A percentile compares a stretch with the other conserved stretches of the same genome.
phyloP scores from a whole-genome alignment of 2,329 filamentous ascomycete species.

The Phoma sp. region DNA sequence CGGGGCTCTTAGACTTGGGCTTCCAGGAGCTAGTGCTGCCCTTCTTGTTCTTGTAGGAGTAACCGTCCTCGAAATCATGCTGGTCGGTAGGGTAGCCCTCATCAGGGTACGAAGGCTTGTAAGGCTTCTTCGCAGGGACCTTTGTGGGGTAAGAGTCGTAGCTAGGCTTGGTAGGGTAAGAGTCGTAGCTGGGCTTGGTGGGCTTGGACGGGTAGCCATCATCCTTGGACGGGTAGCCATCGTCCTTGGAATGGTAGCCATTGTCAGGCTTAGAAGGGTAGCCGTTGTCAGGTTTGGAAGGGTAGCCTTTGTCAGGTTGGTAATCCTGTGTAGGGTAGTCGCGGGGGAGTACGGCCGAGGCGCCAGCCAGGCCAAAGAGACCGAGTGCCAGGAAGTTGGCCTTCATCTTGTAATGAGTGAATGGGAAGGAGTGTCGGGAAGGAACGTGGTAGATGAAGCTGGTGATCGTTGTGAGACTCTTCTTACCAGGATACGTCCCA shows the following conservation, averaged over 20 bases:
- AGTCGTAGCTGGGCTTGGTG: background rate
- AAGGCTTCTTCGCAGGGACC: background rate
- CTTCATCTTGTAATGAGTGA: conserved; percentile 33
- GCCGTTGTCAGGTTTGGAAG: background rate
- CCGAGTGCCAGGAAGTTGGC: conserved; percentile 18
- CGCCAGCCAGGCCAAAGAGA: conserved; percentile 28
- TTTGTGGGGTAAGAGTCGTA: background rate
- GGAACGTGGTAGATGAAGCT: conserved; percentile 27
- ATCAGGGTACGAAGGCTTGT: background rate
- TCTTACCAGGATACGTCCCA: conserved; percentile 28
- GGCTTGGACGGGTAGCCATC: background rate
- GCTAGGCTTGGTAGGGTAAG: background rate
- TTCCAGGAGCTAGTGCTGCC: conserved; percentile 18
- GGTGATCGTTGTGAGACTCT: conserved; percentile 26
- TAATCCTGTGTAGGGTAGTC: conserved; percentile 3
- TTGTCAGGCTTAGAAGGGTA: background rate
- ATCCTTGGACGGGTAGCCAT: background rate
- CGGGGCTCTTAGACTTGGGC: conserved; percentile 32
- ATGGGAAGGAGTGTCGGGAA: conserved; percentile 25
- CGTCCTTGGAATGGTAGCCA: background rate
- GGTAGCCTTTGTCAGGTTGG: background rate
- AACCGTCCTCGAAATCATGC: conserved; percentile 4
- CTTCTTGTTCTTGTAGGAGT: conserved; percentile 6
- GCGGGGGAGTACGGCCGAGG: conserved; percentile 20
- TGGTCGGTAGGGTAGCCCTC: background rate